Evolutionary conservation across 2,329 filamentous ascomycete species (phyloP).

Genomic region (Septoria linicola): DNA sequence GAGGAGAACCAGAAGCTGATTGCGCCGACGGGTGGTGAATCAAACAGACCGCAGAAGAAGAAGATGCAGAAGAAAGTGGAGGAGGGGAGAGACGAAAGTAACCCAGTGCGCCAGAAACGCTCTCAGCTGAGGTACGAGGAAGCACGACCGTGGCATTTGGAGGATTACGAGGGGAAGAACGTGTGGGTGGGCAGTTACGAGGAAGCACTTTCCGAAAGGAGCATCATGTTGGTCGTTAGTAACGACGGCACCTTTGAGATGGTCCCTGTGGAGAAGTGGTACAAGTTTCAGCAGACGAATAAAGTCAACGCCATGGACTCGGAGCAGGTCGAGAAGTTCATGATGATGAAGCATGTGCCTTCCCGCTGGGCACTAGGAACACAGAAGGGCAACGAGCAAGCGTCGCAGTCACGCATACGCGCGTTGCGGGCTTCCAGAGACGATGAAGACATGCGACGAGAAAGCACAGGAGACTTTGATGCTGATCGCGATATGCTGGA

Average conservation of each 20-base stretch:
- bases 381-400: constrained; percentile 47
- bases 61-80: constrained; percentile 77
- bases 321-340: constrained; percentile 80
- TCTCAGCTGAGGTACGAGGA: constrained; percentile 79
- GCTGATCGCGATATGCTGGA: constrained; percentile 65
- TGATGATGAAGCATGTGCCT: constrained; percentile 74
- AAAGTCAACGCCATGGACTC: constrained; percentile 66
- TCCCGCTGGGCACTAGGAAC: constrained; percentile 77
- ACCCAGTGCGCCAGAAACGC: constrained; percentile 67
- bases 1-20: constrained; percentile 90
- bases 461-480: constrained; percentile 46
- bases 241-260: constrained; percentile 70
- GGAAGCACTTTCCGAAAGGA: constrained; percentile 75
- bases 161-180: constrained; percentile 94
- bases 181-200: constrained; percentile 92
- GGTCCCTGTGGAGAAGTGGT: constrained; percentile 94
- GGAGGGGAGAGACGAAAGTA: constrained; percentile 76
- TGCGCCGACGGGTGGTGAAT: constrained; percentile 70
- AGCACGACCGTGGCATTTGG: constrained; percentile 91
- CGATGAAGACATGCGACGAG: constrained; percentile 45
- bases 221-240: constrained; percentile 76
- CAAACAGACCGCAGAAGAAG: constrained; percentile 55
- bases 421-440: constrained; percentile 29
- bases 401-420: constrained; percentile 46
- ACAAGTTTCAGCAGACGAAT: constrained; percentile 73